Evolutionary conservation across 2,329 filamentous ascomycete species (phyloP).

Genomic region (Neopestalotiopsis sp.): DNA sequence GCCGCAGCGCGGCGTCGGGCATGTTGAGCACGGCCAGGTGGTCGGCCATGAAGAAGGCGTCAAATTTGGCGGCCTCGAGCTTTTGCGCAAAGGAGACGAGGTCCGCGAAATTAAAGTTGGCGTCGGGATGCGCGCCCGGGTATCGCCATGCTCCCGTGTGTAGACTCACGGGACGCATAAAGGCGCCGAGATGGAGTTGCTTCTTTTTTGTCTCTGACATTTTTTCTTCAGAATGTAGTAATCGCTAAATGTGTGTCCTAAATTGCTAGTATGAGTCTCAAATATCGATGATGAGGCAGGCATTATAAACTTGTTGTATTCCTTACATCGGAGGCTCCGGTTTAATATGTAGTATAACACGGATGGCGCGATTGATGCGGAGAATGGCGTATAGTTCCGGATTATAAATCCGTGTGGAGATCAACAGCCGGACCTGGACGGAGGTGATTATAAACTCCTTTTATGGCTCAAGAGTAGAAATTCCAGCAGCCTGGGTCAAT

Average conservation of each 20-base stretch:
- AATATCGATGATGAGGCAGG: slow-evolving; percentile 16
- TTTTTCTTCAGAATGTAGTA: background rate
- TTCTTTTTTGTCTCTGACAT: slow-evolving; percentile 33
- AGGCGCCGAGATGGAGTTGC: slow-evolving; percentile 59
- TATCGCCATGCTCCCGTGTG: slow-evolving; percentile 64
- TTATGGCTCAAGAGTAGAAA: background rate
- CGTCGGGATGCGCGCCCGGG: slow-evolving; percentile 57
- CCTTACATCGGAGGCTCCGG: background rate
- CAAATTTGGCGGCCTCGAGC: slow-evolving; percentile 58
- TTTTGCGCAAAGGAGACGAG: slow-evolving; percentile 58
- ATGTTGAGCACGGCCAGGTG: slow-evolving; percentile 60
- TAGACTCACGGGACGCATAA: slow-evolving; percentile 62
- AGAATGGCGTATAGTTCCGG: slow-evolving; percentile 26
- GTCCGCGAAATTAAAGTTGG: slow-evolving; percentile 62
- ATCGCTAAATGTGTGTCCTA: background rate
- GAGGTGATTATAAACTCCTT: background rate
- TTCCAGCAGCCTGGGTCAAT: too few species aligned
- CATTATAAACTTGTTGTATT: slow-evolving; percentile 15
- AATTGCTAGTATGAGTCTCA: background rate
- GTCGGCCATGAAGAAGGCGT: slow-evolving; percentile 63
- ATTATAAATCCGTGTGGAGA: slow-evolving; percentile 15
- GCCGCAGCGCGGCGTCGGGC: slow-evolving; percentile 60
- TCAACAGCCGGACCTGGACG: background rate
- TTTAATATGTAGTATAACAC: background rate
- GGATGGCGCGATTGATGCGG: slow-evolving; percentile 29